Evolutionary conservation across 2,329 filamentous ascomycete species (phyloP), one percentile per base, ranked within the genome.

Genomic region (Botrytis aclada): DNA sequence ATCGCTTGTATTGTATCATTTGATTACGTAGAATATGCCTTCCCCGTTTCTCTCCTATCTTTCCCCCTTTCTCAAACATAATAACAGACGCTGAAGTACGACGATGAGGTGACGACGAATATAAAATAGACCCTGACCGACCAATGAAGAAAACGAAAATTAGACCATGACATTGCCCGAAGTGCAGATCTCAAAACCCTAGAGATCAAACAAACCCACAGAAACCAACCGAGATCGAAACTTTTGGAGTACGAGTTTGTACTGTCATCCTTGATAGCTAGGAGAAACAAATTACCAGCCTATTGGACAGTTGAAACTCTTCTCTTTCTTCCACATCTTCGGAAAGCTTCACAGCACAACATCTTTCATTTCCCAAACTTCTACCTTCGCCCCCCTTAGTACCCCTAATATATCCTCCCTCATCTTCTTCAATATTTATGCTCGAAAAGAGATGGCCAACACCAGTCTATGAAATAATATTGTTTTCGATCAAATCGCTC

Each of bases 391-490:
- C 72, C 61, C 63, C 72, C 72, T 72, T 67, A 25, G 18, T 56
- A 41, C n/a, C 65, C 65, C 47, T 56, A 56, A 67, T 67, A 73
- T 74, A 63, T 72, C 73, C 64, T 65, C 70, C 70, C 72, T 73
- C 41, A 61, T 72, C 62, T 60, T 74, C 74, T 73, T 72, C 71
- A 71, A 70, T 72, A 71, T 72, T 74, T 74, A 77, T 77, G 76
- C 77, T 75, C 75, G 72, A 75, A 76, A 76, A 72, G 71, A 79
- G 78, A 78, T 74, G 75, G 77, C 76, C 73, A 73, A 79, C 76
- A 77, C 79, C 78, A 78, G 76, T 80, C 79, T 79, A 80, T 76
- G 76, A 79, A 79, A 77, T 78, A 75, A 77, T 78, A 77, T 75
- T 76, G 71, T 61, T 56, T 60, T 76, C 66, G 76, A 79, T 75